These are phyloP conservation scores for Gaertneriomyces semiglobifer DNA, from an alignment of 192 early-diverging fungal species.

Conservation along the genomic window DNA sequence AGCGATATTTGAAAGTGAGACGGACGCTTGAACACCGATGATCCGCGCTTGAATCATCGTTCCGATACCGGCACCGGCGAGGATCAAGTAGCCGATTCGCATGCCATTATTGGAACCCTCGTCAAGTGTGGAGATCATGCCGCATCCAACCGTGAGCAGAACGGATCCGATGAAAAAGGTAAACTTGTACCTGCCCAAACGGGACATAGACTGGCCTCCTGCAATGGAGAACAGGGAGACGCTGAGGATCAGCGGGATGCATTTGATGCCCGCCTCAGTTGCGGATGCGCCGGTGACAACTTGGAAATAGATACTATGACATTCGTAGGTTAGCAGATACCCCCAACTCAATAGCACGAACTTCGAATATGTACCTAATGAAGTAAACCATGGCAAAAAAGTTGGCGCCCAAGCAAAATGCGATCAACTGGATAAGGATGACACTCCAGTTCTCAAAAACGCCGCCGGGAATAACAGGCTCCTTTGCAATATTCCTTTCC, in stretches of 20 bases:
- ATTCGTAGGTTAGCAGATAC: neutral
- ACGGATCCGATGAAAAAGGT: slow-evolving; percentile 62
- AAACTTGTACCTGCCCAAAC: slow-evolving; percentile 56
- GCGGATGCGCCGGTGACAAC: slow-evolving; percentile 71
- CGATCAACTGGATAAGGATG: slow-evolving; percentile 23
- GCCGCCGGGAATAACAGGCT: slow-evolving; percentile 68
- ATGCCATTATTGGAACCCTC: slow-evolving; percentile 42
- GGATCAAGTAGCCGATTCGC: slow-evolving; percentile 61
- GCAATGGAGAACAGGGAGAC: slow-evolving; percentile 66
- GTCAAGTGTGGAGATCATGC: slow-evolving; percentile 63
- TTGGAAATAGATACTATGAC: slow-evolving; percentile 64
- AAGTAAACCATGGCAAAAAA: slow-evolving; percentile 63
- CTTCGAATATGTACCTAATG: slow-evolving; percentile 39
- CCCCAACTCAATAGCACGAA: neutral
- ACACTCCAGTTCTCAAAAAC: slow-evolving; percentile 58
- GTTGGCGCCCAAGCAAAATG: slow-evolving; percentile 42
- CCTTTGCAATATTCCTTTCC: slow-evolving; percentile 60
- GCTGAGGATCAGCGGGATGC: slow-evolving; percentile 71
- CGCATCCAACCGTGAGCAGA: slow-evolving; percentile 59
- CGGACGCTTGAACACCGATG: slow-evolving; percentile 69
- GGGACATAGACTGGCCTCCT: slow-evolving; percentile 59
- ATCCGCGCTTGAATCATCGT: slow-evolving; percentile 70
- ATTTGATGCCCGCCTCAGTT: slow-evolving; percentile 68
- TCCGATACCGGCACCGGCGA: slow-evolving; percentile 75
- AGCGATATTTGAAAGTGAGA: slow-evolving; percentile 64